Evolutionary conservation across 1,139 yeast species (phyloP).

Genomic region (Diutina neorugosa): DNA sequence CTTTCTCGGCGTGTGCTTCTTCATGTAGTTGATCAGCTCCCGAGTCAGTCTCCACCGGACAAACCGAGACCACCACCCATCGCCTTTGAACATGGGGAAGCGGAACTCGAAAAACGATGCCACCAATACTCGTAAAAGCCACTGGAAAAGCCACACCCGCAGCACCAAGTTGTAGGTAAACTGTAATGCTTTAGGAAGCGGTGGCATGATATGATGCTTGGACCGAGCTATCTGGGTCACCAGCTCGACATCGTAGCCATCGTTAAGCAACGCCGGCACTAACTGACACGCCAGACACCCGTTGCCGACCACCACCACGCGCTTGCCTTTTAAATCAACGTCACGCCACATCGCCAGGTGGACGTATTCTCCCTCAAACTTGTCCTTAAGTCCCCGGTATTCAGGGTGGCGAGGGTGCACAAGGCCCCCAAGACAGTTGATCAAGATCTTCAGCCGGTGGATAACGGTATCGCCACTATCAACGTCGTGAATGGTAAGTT

Average conservation of each 20-base stretch:
- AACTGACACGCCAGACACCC: slow-evolving; percentile 17
- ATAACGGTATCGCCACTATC: slow-evolving; percentile 17
- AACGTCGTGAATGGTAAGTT: slow-evolving; percentile 20
- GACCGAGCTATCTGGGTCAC: slow-evolving; percentile 26
- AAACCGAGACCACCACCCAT: slow-evolving; percentile 16
- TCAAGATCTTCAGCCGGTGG: slow-evolving; percentile 19
- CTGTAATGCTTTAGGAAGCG: slow-evolving; percentile 17
- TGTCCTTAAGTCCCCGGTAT: slow-evolving; percentile 22
- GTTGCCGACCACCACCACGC: slow-evolving; percentile 15
- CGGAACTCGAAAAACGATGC: slow-evolving; percentile 21
- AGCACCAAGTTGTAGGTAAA: slow-evolving; percentile 16
- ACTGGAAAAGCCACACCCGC: slow-evolving; percentile 14
- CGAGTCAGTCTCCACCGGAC: slow-evolving; percentile 16
- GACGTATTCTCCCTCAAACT: slow-evolving; percentile 32
- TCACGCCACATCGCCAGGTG: slow-evolving; percentile 33
- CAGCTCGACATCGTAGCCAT: slow-evolving; percentile 16
- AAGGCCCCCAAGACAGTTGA: slow-evolving; percentile 28
- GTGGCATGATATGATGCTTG: slow-evolving; percentile 30
- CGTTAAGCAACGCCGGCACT: slow-evolving; percentile 17
- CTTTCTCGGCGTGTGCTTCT: slow-evolving; percentile 19
- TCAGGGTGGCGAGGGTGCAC: slow-evolving; percentile 21
- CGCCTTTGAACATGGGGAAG: slow-evolving; percentile 25
- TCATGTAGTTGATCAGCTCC: slow-evolving; percentile 18
- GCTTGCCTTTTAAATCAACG: slow-evolving; percentile 7
- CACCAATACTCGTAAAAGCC: slow-evolving; percentile 18